phyloP scores from a whole-genome alignment of 2,329 filamentous ascomycete genomes.

The Penicillium brasilianum region DNA sequence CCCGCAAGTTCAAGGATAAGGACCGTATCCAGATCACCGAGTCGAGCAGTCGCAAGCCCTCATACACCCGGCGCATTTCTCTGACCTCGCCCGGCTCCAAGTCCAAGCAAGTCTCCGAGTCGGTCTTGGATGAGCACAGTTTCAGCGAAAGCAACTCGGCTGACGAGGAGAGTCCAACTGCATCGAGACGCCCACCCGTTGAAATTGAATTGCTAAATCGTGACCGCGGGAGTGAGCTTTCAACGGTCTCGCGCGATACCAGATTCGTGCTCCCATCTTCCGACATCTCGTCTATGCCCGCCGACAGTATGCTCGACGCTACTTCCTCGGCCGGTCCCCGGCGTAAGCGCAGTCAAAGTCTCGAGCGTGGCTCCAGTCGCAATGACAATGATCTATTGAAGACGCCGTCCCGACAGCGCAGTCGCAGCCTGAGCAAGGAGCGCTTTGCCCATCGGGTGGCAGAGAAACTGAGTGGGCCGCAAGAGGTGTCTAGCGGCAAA shows the following conservation, averaged over 20 bases:
- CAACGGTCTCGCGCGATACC: constrained; percentile 62
- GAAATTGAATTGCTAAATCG: constrained; percentile 83
- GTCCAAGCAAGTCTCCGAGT: constrained; percentile 40
- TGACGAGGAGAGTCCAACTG: constrained; percentile 78
- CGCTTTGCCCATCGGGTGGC: constrained; percentile 71
- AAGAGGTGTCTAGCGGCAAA: constrained; percentile 51
- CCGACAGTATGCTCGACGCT: constrained; percentile 70
- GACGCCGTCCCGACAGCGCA: constrained; percentile 62
- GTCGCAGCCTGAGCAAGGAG: constrained; percentile 69
- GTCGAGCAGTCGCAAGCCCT: constrained; percentile 74
- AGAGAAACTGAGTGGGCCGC: constrained; percentile 65
- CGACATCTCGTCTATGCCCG: constrained; percentile 82
- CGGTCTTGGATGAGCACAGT: constrained; percentile 65
- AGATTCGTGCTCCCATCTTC: constrained; percentile 73
- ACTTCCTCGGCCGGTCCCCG: constrained; percentile 52
- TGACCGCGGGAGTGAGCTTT: constrained; percentile 69
- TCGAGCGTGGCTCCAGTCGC: constrained; percentile 46
- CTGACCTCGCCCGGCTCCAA: constrained; percentile 53
- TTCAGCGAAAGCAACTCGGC: constrained; percentile 77
- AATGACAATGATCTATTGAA: constrained; percentile 57
- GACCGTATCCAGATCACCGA: constrained; percentile 89
- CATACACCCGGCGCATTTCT: constrained; percentile 70
- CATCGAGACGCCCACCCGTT: constrained; percentile 70
- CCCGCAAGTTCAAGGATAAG: constrained; percentile 61
- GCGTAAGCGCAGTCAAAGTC: constrained; percentile 57